Base-by-base conservation (phyloP, 257 asterid genomes). In the Plantago elongata region DNA sequence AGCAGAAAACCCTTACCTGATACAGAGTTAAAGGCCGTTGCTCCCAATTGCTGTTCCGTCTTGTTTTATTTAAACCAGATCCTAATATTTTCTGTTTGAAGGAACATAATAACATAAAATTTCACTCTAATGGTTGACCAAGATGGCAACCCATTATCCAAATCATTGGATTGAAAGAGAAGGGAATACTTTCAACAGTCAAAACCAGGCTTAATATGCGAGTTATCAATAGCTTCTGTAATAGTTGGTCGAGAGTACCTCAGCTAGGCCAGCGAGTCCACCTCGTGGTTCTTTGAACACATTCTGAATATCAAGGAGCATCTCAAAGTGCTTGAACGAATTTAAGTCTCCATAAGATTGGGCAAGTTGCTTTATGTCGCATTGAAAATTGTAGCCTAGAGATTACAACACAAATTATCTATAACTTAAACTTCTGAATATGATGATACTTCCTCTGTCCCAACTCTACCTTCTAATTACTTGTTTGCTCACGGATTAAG, bases 31-130 rank as follows among this genome's bases (percentile, higher is more conserved):
- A 67, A 51, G 99, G 97, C 14, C 99, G 83, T 65, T 79, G 83
- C 87, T 93, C 99, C 99, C 97, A 93, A 64, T 89, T 79, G 89
- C 96, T 89, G 66, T 89, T 89, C 62, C 97, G 83, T 73, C 99
- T 85, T 2, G 97, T 89, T 77, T 93, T 93, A 73, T 89, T 89
- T 73, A 93, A 75, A 56, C 92, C 84, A 58, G 78, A 70, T 27
- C 97, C 97, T 81, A 93, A 44, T 67, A 87, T 81, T 81, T 83
- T 89, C 99, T 93, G 82, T 57, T 70, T 67, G 61, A 70, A 70
- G 60, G 58, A 73, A 56, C 63, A 68, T 50, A 66, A 72, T 44
- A 44, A 61, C 9, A n/a, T 9, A 13, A 16, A 56, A 12, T 42
- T 40, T 58, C n/a, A 58, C 63, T 58, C 30, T 54, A 22, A 22